These are phyloP conservation scores for Bipolaris cookei DNA, from an alignment of 2,329 filamentous ascomycete genomes.

Conservation along the genomic window DNA sequence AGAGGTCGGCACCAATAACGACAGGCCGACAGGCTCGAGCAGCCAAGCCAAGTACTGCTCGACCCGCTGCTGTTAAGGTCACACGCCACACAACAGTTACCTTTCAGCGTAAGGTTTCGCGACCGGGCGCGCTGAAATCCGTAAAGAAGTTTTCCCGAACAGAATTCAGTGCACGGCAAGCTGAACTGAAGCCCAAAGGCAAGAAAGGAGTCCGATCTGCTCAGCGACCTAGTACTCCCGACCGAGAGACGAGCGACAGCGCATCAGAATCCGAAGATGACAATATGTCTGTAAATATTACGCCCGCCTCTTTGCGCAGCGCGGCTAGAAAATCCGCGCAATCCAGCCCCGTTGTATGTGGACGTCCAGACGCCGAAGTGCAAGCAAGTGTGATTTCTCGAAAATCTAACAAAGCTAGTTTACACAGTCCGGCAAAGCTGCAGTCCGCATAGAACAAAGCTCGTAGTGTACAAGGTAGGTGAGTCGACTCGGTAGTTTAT, in stretches of 20 bases:
- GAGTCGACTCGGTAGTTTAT: background rate
- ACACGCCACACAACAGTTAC: slow-evolving; percentile 34
- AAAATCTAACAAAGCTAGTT: background rate
- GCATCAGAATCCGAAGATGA: slow-evolving; percentile 28
- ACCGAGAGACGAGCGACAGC: slow-evolving; percentile 10
- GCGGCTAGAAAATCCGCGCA: slow-evolving; percentile 29
- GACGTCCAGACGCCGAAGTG: background rate
- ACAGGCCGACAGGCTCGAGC: slow-evolving; percentile 20
- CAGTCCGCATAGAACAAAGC: slow-evolving; percentile 12
- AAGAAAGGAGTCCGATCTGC: slow-evolving; percentile 23
- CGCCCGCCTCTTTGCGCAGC: slow-evolving; percentile 46
- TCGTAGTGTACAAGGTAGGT: slow-evolving; percentile 19
- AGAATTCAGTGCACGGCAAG: slow-evolving; percentile 13
- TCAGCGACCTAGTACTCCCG: slow-evolving; percentile 29
- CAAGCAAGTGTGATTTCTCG: background rate
- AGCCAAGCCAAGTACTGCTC: slow-evolving; percentile 13
- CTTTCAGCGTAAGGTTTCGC: slow-evolving; percentile 30
- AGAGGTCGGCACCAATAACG: slow-evolving; percentile 28
- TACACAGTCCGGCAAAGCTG: background rate
- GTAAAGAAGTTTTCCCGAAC: slow-evolving; percentile 26
- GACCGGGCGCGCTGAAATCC: slow-evolving; percentile 33
- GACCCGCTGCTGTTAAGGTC: slow-evolving; percentile 22
- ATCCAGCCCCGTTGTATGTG: slow-evolving; percentile 5
- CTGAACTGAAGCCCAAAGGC: slow-evolving; percentile 9
- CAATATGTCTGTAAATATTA: slow-evolving; percentile 42